Base-by-base conservation (phyloP, 257 asterid genomes). In the Catharanthus roseus region DNA sequence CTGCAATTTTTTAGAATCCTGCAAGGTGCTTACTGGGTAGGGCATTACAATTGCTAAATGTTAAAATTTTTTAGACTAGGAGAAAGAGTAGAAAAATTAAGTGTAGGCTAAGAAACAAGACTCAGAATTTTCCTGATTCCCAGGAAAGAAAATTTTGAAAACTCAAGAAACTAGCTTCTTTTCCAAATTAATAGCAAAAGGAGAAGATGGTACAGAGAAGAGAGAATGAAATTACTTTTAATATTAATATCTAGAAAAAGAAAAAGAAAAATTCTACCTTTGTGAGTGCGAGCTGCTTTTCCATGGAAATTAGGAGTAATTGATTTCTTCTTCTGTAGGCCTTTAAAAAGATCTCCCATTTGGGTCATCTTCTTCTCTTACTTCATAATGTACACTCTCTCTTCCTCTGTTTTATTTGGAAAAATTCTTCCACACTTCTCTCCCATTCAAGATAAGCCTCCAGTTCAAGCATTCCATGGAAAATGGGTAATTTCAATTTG, bases 281-380 rank as follows among this genome's bases (percentile, higher is more conserved):
- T 89, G 58, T 89, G 85, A 53, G 79, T 89, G 51, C 75, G 84
- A 66, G 82, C 29, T 69, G 62, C 50, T 80, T 92, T 92, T 21
- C 96, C 98, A 72, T 92, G 98, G 74, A 96, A 96, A 77, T 84
- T 92, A 50, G 84, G 83, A 15, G 98, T 95, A 39, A 90, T 81
- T 24, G 91, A 72, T 77, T 92, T 88, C 87, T 72, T 84, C 72
- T 86, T 90, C 83, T 88, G 80, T 77, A 83, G 85, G 23, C 96
- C 98, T 77, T 92, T 90, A 79, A 90, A 89, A 39, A 88, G 67
- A 72, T 33, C 74, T 39, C 77, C 87, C 76, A 89, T 91, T 82
- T 87, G 95, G 69, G 96, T 91, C 97, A 87, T 60, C 24, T 18
- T 60, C 42, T 6, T 58, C 38, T 9, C n/a, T n/a, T n/a, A n/a